Conservation (phyloP, 768 basidiomycete genomes). For the Hydnomerulius pinastri region DNA sequence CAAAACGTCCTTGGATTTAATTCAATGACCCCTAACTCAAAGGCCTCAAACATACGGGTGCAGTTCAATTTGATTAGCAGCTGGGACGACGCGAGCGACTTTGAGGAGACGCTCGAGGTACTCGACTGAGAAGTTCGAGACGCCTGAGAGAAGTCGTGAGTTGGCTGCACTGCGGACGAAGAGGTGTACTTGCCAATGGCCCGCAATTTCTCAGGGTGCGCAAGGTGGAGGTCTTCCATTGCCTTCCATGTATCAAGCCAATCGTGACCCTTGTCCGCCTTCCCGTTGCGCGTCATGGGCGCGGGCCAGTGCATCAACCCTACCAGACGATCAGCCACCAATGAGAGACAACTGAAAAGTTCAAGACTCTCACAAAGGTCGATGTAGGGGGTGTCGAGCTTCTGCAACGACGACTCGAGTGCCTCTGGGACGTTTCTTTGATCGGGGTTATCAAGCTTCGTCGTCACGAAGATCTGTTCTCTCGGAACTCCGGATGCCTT, state of each 20-base stretch:
- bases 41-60: constrained; percentile 54
- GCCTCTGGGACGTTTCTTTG: constrained; percentile 60
- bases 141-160: constrained; percentile 37
- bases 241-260: constrained; percentile 80
- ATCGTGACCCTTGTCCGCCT: constrained; percentile 54
- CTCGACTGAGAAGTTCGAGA: constrained; percentile 71
- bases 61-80: constrained; percentile 79
- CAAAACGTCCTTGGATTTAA: constrained; percentile 6
- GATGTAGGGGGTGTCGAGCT: constrained; percentile 73
- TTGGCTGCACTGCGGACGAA: background rate
- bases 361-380: constrained; percentile 61
- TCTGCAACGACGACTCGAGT: constrained; percentile 67
- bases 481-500: constrained; percentile 71
- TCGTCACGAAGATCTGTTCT: constrained; percentile 77
- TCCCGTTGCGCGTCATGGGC: constrained; percentile 59
- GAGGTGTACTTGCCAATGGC: constrained; percentile 59
- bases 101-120: constrained; percentile 64
- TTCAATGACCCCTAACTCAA: background rate
- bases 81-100: constrained; percentile 58
- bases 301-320: constrained; percentile 87
- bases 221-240: constrained; percentile 70
- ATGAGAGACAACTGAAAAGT: background rate
- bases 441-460: constrained; percentile 66
- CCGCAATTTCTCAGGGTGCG: constrained; percentile 69
- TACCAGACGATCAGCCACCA: constrained; percentile 20